Conservation (phyloP, 1,284 basidiomycete species). For the Naganishia sp. region DNA sequence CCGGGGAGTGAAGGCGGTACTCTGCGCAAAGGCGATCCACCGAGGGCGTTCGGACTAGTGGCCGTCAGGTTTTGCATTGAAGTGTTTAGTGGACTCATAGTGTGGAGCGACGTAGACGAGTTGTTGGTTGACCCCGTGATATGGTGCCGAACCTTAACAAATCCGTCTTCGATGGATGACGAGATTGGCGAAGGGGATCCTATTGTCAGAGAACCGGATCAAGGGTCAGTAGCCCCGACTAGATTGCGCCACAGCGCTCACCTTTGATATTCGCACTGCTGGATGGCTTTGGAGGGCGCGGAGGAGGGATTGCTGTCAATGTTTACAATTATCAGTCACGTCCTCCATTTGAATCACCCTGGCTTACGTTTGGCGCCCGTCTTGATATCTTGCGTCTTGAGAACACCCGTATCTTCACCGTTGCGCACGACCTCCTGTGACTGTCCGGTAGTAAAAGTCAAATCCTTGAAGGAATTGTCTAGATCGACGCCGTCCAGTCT, state of each 20-base stretch:
- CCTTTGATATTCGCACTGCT: constrained; percentile 9
- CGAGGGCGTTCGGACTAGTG: not conserved
- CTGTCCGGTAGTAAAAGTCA: not conserved
- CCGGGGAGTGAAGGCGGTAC: constrained; percentile 13
- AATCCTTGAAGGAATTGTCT: constrained; percentile 12
- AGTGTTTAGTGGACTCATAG: constrained; percentile 20
- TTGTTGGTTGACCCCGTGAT: constrained; percentile 21
- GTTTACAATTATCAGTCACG: not conserved
- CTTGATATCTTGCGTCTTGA: not conserved
- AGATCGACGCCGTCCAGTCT: not conserved
- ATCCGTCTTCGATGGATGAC: constrained; percentile 31
- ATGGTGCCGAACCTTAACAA: constrained; percentile 26
- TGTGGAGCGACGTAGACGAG: constrained; percentile 22
- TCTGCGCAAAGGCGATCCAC: constrained; percentile 10
- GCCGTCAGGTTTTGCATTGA: constrained; percentile 10
- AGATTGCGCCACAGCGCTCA: not conserved
- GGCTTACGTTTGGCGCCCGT: constrained; percentile 2
- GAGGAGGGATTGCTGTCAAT: constrained; percentile 13
- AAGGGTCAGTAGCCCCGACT: not conserved
- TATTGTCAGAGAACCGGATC: not conserved
- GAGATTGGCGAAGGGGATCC: constrained; percentile 29
- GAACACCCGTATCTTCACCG: not conserved
- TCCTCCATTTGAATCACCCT: too few relatives aligned
- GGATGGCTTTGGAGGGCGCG: constrained; percentile 21
- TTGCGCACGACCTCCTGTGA: not conserved